Conservation (phyloP, 2,329 filamentous ascomycete genomes). For the Colletotrichum sidae region DNA sequence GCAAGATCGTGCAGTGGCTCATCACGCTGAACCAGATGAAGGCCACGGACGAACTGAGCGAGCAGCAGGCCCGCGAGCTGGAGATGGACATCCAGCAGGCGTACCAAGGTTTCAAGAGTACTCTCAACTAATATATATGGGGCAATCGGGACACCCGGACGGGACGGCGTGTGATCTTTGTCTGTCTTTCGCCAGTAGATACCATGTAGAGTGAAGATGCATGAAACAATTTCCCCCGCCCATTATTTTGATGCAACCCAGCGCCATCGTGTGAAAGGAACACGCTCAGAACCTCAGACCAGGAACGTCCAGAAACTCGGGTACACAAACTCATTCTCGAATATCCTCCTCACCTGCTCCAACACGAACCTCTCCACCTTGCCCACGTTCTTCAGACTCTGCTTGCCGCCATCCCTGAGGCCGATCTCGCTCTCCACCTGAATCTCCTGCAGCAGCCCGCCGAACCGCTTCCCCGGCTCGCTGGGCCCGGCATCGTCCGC, state of each 20-base stretch:
- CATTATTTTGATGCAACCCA: not conserved
- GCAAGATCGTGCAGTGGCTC: conserved; percentile 98
- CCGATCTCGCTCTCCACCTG: conserved; percentile 98
- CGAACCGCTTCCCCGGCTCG: conserved; percentile 58
- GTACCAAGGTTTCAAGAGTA: conserved; percentile 92
- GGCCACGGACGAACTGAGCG: conserved; percentile 88
- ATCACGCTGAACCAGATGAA: conserved; percentile 98
- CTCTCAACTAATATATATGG: conserved; percentile 64
- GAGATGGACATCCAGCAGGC: conserved; percentile 94
- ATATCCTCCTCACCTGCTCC: conserved; percentile 95
- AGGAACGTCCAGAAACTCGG: conserved; percentile 99
- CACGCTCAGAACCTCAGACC: conserved; percentile 54
- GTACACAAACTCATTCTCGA: conserved; percentile 98
- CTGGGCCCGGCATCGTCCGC: conserved; percentile 52
- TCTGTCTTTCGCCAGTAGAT: conserved; percentile 17
- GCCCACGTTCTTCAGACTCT: conserved; percentile 96
- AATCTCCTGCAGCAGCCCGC: conserved; percentile 89
- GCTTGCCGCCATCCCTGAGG: conserved; percentile 88
- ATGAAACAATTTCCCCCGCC: not conserved
- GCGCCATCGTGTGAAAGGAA: not conserved
- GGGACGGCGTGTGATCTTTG: too few relatives aligned
- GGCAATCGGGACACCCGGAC: too few relatives aligned
- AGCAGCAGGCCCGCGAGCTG: conserved; percentile 88
- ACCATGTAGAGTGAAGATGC: conserved; percentile 13
- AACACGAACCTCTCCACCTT: conserved; percentile 98